Evolutionary conservation across 2,329 filamentous ascomycete species (phyloP).

Genomic region (Beauveria rudraprayagi): DNA sequence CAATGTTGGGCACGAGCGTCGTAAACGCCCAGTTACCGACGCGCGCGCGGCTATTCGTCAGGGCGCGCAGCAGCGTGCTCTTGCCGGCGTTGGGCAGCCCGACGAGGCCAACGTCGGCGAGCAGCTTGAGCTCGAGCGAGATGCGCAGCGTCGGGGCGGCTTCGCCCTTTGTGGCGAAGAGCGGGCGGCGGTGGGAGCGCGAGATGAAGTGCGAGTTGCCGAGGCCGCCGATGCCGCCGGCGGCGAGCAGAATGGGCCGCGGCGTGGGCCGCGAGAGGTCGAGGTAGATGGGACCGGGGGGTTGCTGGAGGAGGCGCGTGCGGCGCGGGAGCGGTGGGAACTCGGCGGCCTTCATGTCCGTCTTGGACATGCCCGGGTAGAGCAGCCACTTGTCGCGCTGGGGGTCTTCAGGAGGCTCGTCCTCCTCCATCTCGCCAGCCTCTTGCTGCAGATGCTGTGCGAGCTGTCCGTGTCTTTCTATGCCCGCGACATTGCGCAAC

Average conservation of each 20-base stretch:
- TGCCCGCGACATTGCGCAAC: background rate
- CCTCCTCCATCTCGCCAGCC: slow-evolving; percentile 32
- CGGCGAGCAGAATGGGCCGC: slow-evolving; percentile 74
- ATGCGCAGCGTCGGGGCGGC: slow-evolving; percentile 68
- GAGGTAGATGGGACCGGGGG: slow-evolving; percentile 61
- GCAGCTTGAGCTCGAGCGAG: slow-evolving; percentile 85
- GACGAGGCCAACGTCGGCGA: slow-evolving; percentile 91
- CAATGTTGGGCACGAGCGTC: slow-evolving; percentile 88
- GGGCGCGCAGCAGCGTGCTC: slow-evolving; percentile 77
- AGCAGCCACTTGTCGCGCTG: slow-evolving; percentile 72
- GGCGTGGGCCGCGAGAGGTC: slow-evolving; percentile 72
- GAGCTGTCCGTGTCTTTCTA: background rate
- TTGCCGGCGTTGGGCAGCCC: slow-evolving; percentile 95
- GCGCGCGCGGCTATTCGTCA: slow-evolving; percentile 82
- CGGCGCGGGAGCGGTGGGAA: slow-evolving; percentile 46
- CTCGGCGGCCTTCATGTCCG: slow-evolving; percentile 51
- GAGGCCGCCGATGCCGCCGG: slow-evolving; percentile 80
- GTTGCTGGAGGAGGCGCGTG: slow-evolving; percentile 55
- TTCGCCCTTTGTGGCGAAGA: slow-evolving; percentile 84
- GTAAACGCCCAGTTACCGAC: slow-evolving; percentile 97
- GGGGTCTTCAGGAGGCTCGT: slow-evolving; percentile 27
- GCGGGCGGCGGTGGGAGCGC: slow-evolving; percentile 63
- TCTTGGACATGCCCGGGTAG: slow-evolving; percentile 68
- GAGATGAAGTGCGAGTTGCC: slow-evolving; percentile 92
- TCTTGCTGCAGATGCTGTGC: slow-evolving; percentile 12